Base-by-base conservation (phyloP, 345 rosid species). In the Aquilaria sinensis region DNA sequence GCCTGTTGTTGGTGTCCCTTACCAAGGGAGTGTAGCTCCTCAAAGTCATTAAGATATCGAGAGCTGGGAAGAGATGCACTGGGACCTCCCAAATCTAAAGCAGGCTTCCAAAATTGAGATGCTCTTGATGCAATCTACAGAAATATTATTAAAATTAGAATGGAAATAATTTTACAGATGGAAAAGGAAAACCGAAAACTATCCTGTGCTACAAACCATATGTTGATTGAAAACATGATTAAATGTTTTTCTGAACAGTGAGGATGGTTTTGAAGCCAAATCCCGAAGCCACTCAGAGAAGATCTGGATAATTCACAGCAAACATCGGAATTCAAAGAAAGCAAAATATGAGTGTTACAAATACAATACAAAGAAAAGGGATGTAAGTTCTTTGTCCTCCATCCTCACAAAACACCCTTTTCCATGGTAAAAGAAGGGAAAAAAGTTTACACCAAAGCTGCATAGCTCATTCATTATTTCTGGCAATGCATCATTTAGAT, bases 21-120 rank as follows among this genome's bases (percentile, higher is more conserved):
- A 93, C 98, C 98, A 60, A 93, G 94, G 59, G 92, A 70, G 56
- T 82, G 86, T 66, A 93, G 80, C 90, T 93, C 98, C 78, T 93
- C 97, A 61, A 93, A 93, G 81, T 93, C 98, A 78, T 66, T 82
- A 61, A 90, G 88, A 82, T 93, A 93, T 51, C 98, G 89, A 12
- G 98, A 93, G 80, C 72, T 90, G 57, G 86, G 87, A 63, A 78
- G 67, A 65, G 85, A 75, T 29, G 69, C 47, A 67, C 70, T 73
- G 33, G 78, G 73, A 78, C 77, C 83, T 67, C 73, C 88, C 62
- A 66, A 57, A 73, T 84, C 90, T 57, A 78, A 77, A 51, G 79
- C 61, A 62, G 91, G 83, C 76, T 82, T 81, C 98, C 98, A 93
- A 78, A 93, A 93, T 62, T 83, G 96, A 72, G 97, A 85, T 67